Evolutionary conservation across 169 alveolate genomes (phyloP).

Genomic region (Plasmodium chabaudi): DNA sequence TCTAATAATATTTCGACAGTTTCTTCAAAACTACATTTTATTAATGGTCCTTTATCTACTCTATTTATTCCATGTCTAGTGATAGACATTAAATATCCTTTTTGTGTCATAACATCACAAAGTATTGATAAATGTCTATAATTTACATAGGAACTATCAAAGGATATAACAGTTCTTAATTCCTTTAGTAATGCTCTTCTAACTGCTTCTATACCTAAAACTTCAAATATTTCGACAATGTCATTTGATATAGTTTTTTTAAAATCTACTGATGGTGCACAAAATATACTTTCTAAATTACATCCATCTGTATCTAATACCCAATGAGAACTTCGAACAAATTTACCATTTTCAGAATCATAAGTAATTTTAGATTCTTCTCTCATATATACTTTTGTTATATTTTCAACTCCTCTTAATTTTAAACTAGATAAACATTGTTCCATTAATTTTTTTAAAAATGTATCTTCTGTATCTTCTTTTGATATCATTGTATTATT

Average conservation of each 20-base stretch:
- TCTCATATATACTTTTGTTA: slow-evolving; percentile 97
- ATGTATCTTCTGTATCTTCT: slow-evolving; percentile 91
- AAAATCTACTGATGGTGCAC: slow-evolving; percentile 93
- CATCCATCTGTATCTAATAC: slow-evolving; percentile 99
- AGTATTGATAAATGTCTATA: slow-evolving; percentile 98
- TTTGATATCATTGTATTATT: slow-evolving; percentile 65
- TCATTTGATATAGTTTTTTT: slow-evolving; percentile 97
- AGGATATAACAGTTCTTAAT: slow-evolving; percentile 92
- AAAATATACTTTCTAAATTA: slow-evolving; percentile 94
- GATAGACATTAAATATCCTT: slow-evolving; percentile 98
- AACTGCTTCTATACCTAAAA: slow-evolving; percentile 99
- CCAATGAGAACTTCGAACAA: slow-evolving; percentile 95
- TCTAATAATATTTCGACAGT: slow-evolving; percentile 99
- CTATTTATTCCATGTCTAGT: slow-evolving; percentile 99
- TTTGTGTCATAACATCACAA: slow-evolving; percentile 99
- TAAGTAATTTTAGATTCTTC: slow-evolving; percentile 93
- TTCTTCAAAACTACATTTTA: slow-evolving; percentile 99
- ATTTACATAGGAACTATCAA: slow-evolving; percentile 98
- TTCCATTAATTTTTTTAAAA: slow-evolving; percentile 90
- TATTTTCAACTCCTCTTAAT: slow-evolving; percentile 89
- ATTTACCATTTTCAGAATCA: slow-evolving; percentile 91
- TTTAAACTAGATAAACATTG: slow-evolving; percentile 88
- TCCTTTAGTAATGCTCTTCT: slow-evolving; percentile 97
- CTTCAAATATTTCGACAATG: slow-evolving; percentile 96
- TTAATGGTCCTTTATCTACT: slow-evolving; percentile 97